These are phyloP conservation scores for Chalaropsis ovoidea DNA, from an alignment of 2,329 filamentous ascomycete species.

Conservation along the genomic window DNA sequence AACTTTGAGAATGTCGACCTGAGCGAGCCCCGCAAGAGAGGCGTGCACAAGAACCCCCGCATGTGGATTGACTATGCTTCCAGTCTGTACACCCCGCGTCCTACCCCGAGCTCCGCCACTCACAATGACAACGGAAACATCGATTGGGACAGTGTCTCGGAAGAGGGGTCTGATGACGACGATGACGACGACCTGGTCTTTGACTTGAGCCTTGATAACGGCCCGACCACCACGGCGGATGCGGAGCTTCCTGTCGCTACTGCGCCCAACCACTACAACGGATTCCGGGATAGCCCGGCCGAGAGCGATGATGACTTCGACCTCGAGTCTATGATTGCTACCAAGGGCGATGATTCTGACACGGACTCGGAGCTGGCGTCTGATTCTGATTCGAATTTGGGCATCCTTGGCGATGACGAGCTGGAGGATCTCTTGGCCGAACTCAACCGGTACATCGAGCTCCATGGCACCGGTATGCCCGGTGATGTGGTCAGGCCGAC, in stretches of 20 bases:
- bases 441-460: neutral
- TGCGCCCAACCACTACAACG: too few species aligned
- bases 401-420: neutral
- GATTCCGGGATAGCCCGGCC: too few species aligned
- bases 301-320: neutral
- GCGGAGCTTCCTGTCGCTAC: too few species aligned
- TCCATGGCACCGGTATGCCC: neutral
- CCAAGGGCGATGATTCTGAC: too few species aligned
- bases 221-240: too few species aligned
- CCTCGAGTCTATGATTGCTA: too few species aligned
- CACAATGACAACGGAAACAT: neutral
- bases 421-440: neutral
- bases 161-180: neutral
- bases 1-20: neutral
- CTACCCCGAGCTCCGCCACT: neutral
- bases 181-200: too few species aligned
- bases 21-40: neutral
- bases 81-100: neutral
- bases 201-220: too few species aligned
- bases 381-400: neutral
- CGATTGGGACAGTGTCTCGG: neutral
- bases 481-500: neutral
- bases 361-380: too few species aligned
- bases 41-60: neutral
- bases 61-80: neutral